Evolutionary conservation across 768 basidiomycete species (phyloP).

Genomic region (Sarcodon aspratus): DNA sequence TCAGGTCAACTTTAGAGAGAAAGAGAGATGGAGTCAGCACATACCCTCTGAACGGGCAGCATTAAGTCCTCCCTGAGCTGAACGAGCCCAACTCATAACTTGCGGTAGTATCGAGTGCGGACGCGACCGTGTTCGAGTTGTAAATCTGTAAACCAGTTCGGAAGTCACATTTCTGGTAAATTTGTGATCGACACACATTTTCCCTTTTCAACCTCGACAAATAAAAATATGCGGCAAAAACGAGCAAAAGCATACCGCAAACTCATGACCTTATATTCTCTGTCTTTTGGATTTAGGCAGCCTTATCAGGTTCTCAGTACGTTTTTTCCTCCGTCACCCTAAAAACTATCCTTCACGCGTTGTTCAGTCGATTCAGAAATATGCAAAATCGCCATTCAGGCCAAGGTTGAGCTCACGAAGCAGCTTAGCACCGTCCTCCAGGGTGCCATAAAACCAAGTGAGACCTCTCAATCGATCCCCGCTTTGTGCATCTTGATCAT

Average conservation of each 20-base stretch:
- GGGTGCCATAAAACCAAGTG: slow-evolving; percentile 86
- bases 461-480: slow-evolving; percentile 21
- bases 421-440: slow-evolving; percentile 72
- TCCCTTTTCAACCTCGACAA: neutral
- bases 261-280: slow-evolving; percentile 83
- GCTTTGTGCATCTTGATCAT: neutral
- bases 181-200: neutral
- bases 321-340: slow-evolving; percentile 4
- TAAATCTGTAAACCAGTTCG: no score
- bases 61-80: neutral
- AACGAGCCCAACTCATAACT: neutral
- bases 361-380: slow-evolving; percentile 74
- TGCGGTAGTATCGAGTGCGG: neutral
- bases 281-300: slow-evolving; percentile 83
- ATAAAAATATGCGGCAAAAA: slow-evolving; percentile 74
- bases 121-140: no score
- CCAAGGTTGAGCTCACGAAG: slow-evolving; percentile 67
- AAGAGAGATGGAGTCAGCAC: neutral
- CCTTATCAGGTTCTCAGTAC: slow-evolving; percentile 89
- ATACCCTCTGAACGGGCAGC: neutral
- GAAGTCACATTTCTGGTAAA: neutral
- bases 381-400: slow-evolving; percentile 54
- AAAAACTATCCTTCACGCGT: slow-evolving; percentile 4
- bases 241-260: slow-evolving; percentile 91
- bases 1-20: no score